Evolutionary conservation across 2,329 filamentous ascomycete genomes (phyloP), one percentile per base, ranked within the genome.

Genomic region (Ophiostoma novo-ulmi): DNA sequence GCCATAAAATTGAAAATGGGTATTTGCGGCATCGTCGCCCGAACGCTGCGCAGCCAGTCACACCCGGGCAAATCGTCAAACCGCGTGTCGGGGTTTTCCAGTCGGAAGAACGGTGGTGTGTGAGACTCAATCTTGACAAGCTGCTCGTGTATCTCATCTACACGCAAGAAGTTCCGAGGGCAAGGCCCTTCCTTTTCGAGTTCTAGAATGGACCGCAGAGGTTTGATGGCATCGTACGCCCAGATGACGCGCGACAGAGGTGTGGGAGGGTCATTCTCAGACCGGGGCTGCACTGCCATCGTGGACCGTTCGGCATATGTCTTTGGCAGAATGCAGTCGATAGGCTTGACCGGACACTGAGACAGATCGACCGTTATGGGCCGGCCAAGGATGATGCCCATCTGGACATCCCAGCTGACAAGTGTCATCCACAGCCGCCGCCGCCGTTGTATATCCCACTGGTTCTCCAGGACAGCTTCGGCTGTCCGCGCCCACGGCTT

Each of bases 381-480:
- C 8, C 86, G 81, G 20, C 85, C 85, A 2, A 87, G 79, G 13
- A 87, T 81, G 22, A 82, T 78, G 10, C 82, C 82, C 69, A 84
- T 86, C 72, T 86, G 84, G 13, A 85, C 75, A 72, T 87, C 85
- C 85, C 85, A 88, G 69, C 78, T 72, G 38, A 83, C 80, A 2
- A 89, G 80, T 31, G 84, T 82, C 77, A 85, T 82, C 82, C 87
- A 89, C 70, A 87, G 78, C 74, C 82, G 82, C 65, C 87, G 81
- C 67, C 87, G 80, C 52, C 83, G 80, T 76, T 89, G 83, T 35
- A 87, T 82, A 66, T 82, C 78, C 87, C 87, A 89, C 74, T 87
- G 81, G 71, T 85, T 87, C 72, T 86, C 83, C 20, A 88, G 77
- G 1, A 84, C 78, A 41, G 82, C 81, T 71, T 85, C 85, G 5